These are phyloP conservation scores for Saccharomyces pastorianus DNA, from an alignment of 1,139 yeast species.

Conservation along the genomic window DNA sequence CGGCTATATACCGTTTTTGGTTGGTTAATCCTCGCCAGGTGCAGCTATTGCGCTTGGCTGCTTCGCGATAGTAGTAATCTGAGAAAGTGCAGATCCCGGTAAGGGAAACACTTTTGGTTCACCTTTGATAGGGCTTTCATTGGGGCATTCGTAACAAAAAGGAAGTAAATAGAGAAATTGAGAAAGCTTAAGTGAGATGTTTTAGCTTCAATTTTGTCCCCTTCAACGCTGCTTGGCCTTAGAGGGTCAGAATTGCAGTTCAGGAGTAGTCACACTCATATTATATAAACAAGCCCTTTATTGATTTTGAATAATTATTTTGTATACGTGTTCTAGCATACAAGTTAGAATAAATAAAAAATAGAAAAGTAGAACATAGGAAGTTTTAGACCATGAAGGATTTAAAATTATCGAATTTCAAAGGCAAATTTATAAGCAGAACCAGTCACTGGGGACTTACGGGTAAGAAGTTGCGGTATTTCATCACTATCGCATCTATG, in stretches of 20 bases:
- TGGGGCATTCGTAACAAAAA: not conserved
- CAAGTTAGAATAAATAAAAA: not conserved
- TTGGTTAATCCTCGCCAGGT: not conserved
- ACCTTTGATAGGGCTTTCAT: not conserved
- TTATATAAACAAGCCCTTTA: not conserved
- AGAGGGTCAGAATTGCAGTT: not conserved
- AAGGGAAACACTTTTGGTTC: not conserved
- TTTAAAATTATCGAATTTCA: not conserved
- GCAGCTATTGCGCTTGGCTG: not conserved
- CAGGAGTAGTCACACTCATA: not conserved
- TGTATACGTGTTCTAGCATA: not conserved
- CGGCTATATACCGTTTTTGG: not conserved
- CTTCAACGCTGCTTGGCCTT: not conserved
- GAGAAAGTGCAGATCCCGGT: not conserved
- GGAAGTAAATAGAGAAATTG: not conserved
- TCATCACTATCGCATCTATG: slow-evolving; percentile 51
- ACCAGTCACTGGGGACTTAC: slow-evolving; percentile 10
- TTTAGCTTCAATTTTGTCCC: not conserved
- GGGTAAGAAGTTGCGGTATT: slow-evolving; percentile 38
- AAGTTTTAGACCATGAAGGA: not conserved
- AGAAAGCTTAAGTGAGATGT: not conserved
- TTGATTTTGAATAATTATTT: not conserved
- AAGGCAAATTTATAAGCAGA: not conserved
- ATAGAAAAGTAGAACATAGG: not conserved
- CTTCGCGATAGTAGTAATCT: not conserved